These are phyloP conservation scores for Chytriomyces sp. DNA, from an alignment of 192 early-diverging fungal species.

Conservation along the genomic window DNA sequence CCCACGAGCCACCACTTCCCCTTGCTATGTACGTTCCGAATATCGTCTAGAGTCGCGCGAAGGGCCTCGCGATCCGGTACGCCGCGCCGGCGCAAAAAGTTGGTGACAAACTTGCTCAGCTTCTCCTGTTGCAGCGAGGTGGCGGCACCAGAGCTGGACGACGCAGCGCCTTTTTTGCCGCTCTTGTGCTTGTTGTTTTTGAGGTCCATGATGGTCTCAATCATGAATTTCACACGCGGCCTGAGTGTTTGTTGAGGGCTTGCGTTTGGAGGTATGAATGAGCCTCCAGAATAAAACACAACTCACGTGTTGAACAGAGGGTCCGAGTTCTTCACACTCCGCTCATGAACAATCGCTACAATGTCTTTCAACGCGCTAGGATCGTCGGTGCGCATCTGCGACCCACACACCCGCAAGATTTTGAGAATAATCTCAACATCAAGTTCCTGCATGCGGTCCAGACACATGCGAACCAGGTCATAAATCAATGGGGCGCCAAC, in stretches of 20 bases:
- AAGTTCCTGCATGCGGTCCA: conserved; percentile 72
- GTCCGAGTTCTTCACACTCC: conserved; percentile 43
- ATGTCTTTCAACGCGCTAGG: conserved; percentile 90
- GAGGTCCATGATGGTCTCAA: conserved; percentile 89
- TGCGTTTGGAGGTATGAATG: not conserved
- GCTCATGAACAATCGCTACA: conserved; percentile 68
- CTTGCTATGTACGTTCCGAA: conserved; percentile 75
- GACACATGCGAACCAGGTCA: conserved; percentile 77
- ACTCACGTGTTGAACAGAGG: conserved; percentile 22
- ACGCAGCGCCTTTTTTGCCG: conserved; percentile 15
- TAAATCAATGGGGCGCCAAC: conserved; percentile 84
- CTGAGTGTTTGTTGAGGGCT: conserved; percentile 1
- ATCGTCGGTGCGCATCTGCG: conserved; percentile 88
- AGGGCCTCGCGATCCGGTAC: conserved; percentile 44
- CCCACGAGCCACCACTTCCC: conserved; percentile 99
- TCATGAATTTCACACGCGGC: conserved; percentile 84
- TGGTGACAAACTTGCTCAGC: conserved; percentile 47
- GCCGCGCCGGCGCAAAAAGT: conserved; percentile 20
- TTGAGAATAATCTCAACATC: conserved; percentile 88
- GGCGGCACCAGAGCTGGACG: conserved; percentile 17
- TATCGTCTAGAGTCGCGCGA: conserved; percentile 82
- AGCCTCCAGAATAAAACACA: not conserved
- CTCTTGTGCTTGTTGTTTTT: conserved; percentile 86
- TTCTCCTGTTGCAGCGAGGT: conserved; percentile 39
- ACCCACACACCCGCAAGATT: conserved; percentile 75